phyloP scores from a whole-genome alignment of 495 filamentous ascomycete species.

The Penicillium herquei region DNA sequence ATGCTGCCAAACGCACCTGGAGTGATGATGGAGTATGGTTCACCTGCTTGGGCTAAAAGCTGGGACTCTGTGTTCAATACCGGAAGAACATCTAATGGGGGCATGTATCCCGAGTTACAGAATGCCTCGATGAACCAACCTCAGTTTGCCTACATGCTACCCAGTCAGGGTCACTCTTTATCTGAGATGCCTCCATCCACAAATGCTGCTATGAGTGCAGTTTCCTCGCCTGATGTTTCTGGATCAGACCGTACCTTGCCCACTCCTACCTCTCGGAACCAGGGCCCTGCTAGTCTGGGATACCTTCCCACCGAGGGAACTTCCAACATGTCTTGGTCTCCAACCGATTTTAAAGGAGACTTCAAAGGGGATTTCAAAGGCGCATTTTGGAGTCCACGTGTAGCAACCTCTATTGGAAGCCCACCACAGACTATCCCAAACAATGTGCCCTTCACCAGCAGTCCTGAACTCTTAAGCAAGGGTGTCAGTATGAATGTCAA shows the following conservation, averaged over 20 bases:
- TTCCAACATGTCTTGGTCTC: not conserved
- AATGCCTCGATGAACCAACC: conserved; percentile 20
- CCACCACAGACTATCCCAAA: conserved; percentile 10
- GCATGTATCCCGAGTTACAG: conserved; percentile 30
- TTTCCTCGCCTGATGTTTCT: conserved; percentile 22
- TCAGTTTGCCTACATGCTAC: conserved; percentile 29
- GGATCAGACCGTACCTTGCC: conserved; percentile 39
- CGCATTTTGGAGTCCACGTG: conserved; percentile 17
- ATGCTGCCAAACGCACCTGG: conserved; percentile 29
- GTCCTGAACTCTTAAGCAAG: conserved; percentile 18
- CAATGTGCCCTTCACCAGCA: conserved; percentile 20
- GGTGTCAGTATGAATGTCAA: conserved; percentile 8
- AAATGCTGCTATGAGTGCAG: conserved; percentile 17
- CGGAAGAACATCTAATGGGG: conserved; percentile 18
- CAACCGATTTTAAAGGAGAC: conserved; percentile 1
- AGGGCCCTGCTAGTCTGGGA: conserved; percentile 10
- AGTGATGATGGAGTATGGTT: conserved; percentile 26
- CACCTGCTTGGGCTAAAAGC: conserved; percentile 24
- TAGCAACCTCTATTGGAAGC: not conserved
- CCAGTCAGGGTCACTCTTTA: conserved; percentile 22
- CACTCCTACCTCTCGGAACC: conserved; percentile 27
- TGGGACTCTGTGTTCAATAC: conserved; percentile 26
- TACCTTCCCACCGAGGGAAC: conserved; percentile 2
- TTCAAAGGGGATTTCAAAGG: conserved; percentile 15
- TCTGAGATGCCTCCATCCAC: conserved; percentile 20